Conservation (phyloP, 1,284 basidiomycete genomes). For the Tetrapyrgos nigripes region DNA sequence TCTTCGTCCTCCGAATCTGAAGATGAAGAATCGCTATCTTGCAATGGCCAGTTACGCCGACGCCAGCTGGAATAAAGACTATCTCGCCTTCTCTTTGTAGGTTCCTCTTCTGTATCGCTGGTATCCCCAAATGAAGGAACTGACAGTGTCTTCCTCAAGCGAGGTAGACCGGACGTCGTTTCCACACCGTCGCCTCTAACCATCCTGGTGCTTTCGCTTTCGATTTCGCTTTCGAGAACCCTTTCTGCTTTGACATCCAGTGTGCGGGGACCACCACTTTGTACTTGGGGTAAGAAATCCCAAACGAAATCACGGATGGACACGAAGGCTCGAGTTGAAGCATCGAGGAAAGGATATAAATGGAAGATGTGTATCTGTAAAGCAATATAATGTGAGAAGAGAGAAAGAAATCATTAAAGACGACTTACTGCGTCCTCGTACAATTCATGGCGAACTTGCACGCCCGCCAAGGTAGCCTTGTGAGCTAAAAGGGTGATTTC, state of each 20-base stretch:
- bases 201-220: conserved; percentile 64
- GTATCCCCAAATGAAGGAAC: conserved; percentile 26
- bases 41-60: conserved; percentile 28
- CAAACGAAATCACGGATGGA: conserved; percentile 82
- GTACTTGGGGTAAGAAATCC: conserved; percentile 57
- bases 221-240: conserved; percentile 68
- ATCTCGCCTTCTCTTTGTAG: conserved; percentile 16
- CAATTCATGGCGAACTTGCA: conserved; percentile 89
- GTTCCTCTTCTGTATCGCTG: conserved; percentile 32
- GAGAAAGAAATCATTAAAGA: background rate
- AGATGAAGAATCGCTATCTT: conserved; percentile 33
- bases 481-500: conserved; percentile 94
- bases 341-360: conserved; percentile 83
- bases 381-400: conserved; percentile 13
- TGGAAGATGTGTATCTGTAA: conserved; percentile 90
- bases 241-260: conserved; percentile 63
- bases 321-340: conserved; percentile 75
- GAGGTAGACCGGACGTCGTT: conserved; percentile 44
- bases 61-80: conserved; percentile 56
- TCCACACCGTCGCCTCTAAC: conserved; percentile 73
- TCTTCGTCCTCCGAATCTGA: conserved; percentile 14
- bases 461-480: conserved; percentile 90
- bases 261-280: conserved; percentile 51
- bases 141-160: conserved; percentile 42
- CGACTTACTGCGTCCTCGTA: conserved; percentile 90